phyloP scores from a whole-genome alignment of 2,329 filamentous ascomycete species.

The Clonostachys solani region DNA sequence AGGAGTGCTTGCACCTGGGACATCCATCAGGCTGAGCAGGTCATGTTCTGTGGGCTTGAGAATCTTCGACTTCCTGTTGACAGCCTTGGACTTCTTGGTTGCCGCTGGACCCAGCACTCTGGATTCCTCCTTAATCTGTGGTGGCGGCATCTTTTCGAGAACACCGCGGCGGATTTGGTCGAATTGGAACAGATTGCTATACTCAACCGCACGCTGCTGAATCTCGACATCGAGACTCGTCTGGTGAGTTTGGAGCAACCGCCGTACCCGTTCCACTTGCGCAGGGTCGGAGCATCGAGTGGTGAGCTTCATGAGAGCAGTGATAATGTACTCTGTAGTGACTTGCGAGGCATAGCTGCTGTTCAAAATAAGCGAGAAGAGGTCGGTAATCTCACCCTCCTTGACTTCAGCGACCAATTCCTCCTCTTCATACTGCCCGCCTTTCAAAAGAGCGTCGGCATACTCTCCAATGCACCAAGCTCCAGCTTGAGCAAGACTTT shows the following conservation, averaged over 20 bases:
- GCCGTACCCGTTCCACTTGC: slow-evolving; percentile 82
- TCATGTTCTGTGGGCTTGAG: slow-evolving; percentile 88
- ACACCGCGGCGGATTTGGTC: slow-evolving; percentile 86
- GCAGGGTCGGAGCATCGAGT: slow-evolving; percentile 77
- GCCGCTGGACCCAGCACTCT: slow-evolving; percentile 80
- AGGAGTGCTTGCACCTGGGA: slow-evolving; percentile 47
- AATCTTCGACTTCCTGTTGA: slow-evolving; percentile 71
- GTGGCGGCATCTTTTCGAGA: slow-evolving; percentile 94
- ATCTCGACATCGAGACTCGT: slow-evolving; percentile 92
- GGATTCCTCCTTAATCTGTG: slow-evolving; percentile 94
- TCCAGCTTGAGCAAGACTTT: slow-evolving; percentile 87
- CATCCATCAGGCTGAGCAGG: slow-evolving; percentile 86
- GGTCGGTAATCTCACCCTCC: slow-evolving; percentile 84
- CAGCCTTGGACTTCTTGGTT: slow-evolving; percentile 59
- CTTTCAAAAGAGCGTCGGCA: slow-evolving; percentile 81
- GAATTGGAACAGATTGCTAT: slow-evolving; percentile 87
- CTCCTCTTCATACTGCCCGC: slow-evolving; percentile 91
- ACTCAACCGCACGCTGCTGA: slow-evolving; percentile 93
- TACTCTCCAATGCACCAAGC: slow-evolving; percentile 99
- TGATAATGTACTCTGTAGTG: slow-evolving; percentile 93
- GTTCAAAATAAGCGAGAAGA: slow-evolving; percentile 89
- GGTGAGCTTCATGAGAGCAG: slow-evolving; percentile 90
- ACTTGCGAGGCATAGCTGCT: slow-evolving; percentile 92
- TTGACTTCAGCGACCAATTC: slow-evolving; percentile 78
- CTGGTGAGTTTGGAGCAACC: slow-evolving; percentile 72